Evolutionary conservation across 768 basidiomycete species (phyloP).

Genomic region (Trametopsis cervina): DNA sequence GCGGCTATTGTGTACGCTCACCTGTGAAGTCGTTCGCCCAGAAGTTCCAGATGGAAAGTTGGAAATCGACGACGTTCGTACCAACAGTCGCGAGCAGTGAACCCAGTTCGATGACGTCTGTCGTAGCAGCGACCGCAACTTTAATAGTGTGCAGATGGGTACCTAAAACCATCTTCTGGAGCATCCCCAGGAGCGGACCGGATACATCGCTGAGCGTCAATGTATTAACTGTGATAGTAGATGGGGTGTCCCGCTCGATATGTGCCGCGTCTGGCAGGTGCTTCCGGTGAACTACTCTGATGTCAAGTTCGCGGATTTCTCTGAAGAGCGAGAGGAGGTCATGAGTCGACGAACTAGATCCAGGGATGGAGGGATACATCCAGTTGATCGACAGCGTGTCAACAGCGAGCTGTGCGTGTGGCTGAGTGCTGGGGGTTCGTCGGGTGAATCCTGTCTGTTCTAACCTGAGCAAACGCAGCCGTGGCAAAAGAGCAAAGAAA

Average conservation of each 20-base stretch:
- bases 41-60: slow-evolving; percentile 11
- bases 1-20: not conserved
- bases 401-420: not conserved
- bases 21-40: slow-evolving; percentile 9
- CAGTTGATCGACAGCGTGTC: slow-evolving; percentile 4
- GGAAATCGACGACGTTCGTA: slow-evolving; percentile 1
- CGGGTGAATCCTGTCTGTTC: slow-evolving; percentile 9
- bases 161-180: not conserved
- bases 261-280: slow-evolving; percentile 1
- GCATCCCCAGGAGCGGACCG: not conserved
- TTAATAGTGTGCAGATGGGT: slow-evolving; percentile 4
- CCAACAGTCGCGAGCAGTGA: slow-evolving; percentile 3
- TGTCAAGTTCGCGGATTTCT: slow-evolving; percentile 5
- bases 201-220: slow-evolving; percentile 8
- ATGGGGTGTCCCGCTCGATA: not conserved
- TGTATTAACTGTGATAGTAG: slow-evolving; percentile 1
- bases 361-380: slow-evolving; percentile 11
- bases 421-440: not conserved
- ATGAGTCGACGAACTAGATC: not conserved
- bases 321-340: slow-evolving; percentile 9
- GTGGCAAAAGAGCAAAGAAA: not conserved
- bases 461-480: slow-evolving; percentile 5
- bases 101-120: slow-evolving; percentile 5
- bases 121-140: slow-evolving; percentile 6
- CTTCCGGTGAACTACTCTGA: slow-evolving; percentile 10